phyloP scores from a whole-genome alignment of 805 yeast species.

The Hanseniaspora lindneri region DNA sequence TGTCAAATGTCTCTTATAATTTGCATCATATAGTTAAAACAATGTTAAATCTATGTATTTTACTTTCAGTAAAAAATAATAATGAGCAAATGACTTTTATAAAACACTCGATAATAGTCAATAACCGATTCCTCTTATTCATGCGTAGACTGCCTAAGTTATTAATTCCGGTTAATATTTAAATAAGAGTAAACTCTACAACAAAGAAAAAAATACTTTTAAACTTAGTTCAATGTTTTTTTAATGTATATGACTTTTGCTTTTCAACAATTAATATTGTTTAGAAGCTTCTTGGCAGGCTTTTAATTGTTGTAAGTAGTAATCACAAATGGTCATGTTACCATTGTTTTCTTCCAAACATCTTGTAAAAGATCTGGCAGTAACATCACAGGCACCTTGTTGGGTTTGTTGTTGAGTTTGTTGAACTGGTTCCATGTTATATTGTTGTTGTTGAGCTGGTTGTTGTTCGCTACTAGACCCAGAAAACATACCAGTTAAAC shows the following conservation, averaged over 20 bases:
- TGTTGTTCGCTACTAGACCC: constrained; percentile 52
- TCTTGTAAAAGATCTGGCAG: constrained; percentile 89
- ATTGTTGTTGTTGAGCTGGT: constrained; percentile 36
- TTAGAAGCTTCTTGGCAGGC: constrained; percentile 93
- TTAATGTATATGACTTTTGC: not conserved
- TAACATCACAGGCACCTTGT: constrained; percentile 63
- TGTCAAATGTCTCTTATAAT: no score
- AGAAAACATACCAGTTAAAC: constrained; percentile 78
- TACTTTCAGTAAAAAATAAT: not conserved
- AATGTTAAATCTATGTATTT: no score
- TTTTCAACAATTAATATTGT: constrained; percentile 41
- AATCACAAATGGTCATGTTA: constrained; percentile 94
- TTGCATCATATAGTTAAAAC: no score
- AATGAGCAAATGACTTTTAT: not conserved
- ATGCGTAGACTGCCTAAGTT: not conserved
- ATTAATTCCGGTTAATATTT: not conserved
- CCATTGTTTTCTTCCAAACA: constrained; percentile 90
- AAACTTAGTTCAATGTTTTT: not conserved
- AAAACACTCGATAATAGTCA: not conserved
- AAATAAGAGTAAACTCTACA: no score
- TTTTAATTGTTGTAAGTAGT: constrained; percentile 91
- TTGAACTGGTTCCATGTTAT: constrained; percentile 26
- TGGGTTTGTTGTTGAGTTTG: constrained; percentile 28
- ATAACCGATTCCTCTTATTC: no score
- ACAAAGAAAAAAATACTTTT: not conserved